Conservation (phyloP, 768 basidiomycete genomes). For the Suillus clintonianus region DNA sequence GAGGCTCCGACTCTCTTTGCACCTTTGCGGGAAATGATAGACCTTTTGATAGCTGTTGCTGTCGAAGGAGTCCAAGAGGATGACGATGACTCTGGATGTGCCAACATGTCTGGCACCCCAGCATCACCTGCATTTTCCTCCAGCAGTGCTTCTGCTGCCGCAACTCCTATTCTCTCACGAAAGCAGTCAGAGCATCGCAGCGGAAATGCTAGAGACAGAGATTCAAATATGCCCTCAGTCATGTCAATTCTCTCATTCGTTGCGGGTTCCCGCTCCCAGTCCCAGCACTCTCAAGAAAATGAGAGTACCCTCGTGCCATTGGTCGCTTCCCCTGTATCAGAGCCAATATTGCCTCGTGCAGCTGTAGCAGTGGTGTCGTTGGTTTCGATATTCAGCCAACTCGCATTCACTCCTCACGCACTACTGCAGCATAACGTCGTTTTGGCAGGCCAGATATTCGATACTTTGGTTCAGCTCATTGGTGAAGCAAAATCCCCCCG, state of each 20-base stretch:
- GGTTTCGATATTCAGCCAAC: constrained; percentile 65
- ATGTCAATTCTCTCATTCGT: constrained; percentile 68
- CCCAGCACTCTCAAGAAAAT: constrained; percentile 44
- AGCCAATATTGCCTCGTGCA: constrained; percentile 42
- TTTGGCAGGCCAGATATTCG: constrained; percentile 57
- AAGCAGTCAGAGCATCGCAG: constrained; percentile 56
- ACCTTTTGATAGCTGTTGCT: constrained; percentile 44
- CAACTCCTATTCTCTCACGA: constrained; percentile 59
- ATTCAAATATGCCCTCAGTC: constrained; percentile 55
- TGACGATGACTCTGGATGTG: constrained; percentile 44
- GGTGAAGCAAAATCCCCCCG: constrained; percentile 49
- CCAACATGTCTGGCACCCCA: constrained; percentile 40
- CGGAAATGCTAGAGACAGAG: constrained; percentile 47
- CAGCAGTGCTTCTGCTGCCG: constrained; percentile 31
- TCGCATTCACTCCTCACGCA: constrained; percentile 68
- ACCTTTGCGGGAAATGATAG: constrained; percentile 32
- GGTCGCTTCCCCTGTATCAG: constrained; percentile 26
- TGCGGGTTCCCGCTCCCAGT: constrained; percentile 63
- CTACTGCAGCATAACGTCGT: constrained; percentile 46
- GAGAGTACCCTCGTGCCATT: constrained; percentile 32
- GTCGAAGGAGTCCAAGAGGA: constrained; percentile 37
- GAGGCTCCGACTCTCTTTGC: constrained; percentile 20
- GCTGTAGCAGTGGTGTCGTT: constrained; percentile 66
- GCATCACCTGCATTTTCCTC: constrained; percentile 32
- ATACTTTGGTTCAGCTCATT: constrained; percentile 49